Evolutionary conservation across 371 early-diverging fungal species (phyloP), one percentile per base, ranked within the genome.

Genomic region (Phascolomyces articulosus): DNA sequence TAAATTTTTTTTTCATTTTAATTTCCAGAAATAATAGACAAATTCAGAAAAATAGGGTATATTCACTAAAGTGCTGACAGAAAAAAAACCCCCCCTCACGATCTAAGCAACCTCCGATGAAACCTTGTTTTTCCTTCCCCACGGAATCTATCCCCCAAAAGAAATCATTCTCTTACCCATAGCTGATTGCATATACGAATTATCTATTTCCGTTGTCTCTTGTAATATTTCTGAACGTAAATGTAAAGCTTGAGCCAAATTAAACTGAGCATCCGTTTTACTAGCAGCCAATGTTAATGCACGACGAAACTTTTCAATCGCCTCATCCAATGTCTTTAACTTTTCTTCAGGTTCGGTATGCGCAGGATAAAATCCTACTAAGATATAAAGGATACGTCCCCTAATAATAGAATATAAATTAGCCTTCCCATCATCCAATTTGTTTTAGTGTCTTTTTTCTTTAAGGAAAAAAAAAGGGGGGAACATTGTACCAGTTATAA

Each of bases 401-500:
- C 87, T 87, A 34, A 34, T 34, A 34, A 34, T 26, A 49, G 16
- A 26, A 20, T n/a, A 40, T 20, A 9, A 44, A 11, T 49, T 27
- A 16, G 4, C 38, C n/a, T 23, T 40, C 29, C 24, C 7, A 21
- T 20, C n/a, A 8, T 29, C 62, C 0, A 2, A 11, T 3, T 18
- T 18, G 7, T 16, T 40, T 40, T n/a, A n/a, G n/a, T n/a, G n/a
- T n/a, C n/a, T n/a, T n/a, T n/a, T n/a, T n/a, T n/a, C n/a, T n/a
- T n/a, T n/a, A n/a, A n/a, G n/a, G n/a, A n/a, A n/a, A n/a, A n/a
- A n/a, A n/a, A n/a, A n/a, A n/a, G n/a, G n/a, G n/a, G n/a, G n/a
- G n/a, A n/a, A n/a, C n/a, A n/a, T n/a, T n/a, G n/a, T 78, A 82
- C 88, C 87, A 86, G 69, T 91, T 91, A 70, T 89, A 91, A 27